Evolutionary conservation across 2,329 filamentous ascomycete species (phyloP).

Genomic region (Aspergillus intermedius): DNA sequence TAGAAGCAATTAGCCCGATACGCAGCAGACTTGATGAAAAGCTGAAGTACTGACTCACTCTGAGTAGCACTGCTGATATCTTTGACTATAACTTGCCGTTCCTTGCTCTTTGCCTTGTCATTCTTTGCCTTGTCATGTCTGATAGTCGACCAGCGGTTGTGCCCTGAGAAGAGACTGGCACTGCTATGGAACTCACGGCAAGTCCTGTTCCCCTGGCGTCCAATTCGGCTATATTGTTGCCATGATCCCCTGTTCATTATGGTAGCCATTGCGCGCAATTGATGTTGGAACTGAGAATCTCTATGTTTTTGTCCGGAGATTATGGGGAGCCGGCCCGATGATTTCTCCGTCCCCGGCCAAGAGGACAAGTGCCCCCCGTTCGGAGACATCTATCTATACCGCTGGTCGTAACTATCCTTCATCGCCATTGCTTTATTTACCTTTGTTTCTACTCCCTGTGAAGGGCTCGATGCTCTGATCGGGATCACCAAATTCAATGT

Average conservation of each 20-base stretch:
- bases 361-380: slow-evolving; percentile 16
- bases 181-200: slow-evolving; percentile 46
- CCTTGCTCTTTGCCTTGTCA: slow-evolving; percentile 66
- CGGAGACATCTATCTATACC: slow-evolving; percentile 13
- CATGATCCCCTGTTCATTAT: slow-evolving; percentile 16
- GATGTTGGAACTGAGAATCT: background rate
- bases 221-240: slow-evolving; percentile 6
- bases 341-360: slow-evolving; percentile 27
- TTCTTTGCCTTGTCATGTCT: slow-evolving; percentile 87
- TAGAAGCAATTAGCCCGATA: slow-evolving; percentile 24
- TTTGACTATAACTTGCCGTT: slow-evolving; percentile 62
- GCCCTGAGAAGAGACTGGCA: slow-evolving; percentile 53
- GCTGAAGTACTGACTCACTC: slow-evolving; percentile 43
- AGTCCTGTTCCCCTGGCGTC: slow-evolving; percentile 12
- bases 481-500: slow-evolving; percentile 26
- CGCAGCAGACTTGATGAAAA: slow-evolving; percentile 6
- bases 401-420: background rate
- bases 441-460: slow-evolving; percentile 3
- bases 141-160: slow-evolving; percentile 95
- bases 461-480: slow-evolving; percentile 5
- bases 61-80: slow-evolving; percentile 70
- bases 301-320: background rate
- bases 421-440: slow-evolving; percentile 3
- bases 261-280: slow-evolving; percentile 17
- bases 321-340: slow-evolving; percentile 20